A percentile compares a stretch with the other conserved stretches of the same genome.
phyloP scores from a whole-genome alignment of 306 rosid species.

The Rosa multiflora region DNA sequence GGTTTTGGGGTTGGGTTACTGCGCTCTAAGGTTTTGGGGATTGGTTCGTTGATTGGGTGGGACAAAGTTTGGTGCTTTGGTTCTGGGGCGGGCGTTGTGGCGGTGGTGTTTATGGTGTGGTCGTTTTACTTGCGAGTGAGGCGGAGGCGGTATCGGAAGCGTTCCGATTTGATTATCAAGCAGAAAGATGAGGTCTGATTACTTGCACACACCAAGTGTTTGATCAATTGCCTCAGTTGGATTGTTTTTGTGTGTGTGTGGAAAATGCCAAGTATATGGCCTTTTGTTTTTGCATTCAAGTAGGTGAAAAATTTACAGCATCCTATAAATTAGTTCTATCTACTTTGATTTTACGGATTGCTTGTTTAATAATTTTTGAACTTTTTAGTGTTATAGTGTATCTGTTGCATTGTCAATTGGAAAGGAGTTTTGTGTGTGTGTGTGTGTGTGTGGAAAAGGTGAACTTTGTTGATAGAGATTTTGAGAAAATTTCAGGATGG shows the following conservation, averaged over 20 bases:
- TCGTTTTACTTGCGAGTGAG: slow-evolving; percentile 41
- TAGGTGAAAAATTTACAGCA: not conserved
- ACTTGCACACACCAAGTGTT: not conserved
- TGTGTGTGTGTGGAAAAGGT: not conserved
- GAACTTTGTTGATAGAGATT: not conserved
- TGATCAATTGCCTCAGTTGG: not conserved
- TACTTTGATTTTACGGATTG: no score
- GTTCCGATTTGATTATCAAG: slow-evolving; percentile 32
- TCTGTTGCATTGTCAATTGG: not conserved
- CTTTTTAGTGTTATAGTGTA: no score
- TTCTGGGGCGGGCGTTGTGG: slow-evolving; percentile 30
- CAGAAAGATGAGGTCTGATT: slow-evolving; percentile 64
- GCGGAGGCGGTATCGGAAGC: slow-evolving; percentile 29
- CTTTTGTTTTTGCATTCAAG: not conserved
- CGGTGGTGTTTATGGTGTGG: slow-evolving; percentile 34
- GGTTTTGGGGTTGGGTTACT: slow-evolving; percentile 37
- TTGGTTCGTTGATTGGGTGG: slow-evolving; percentile 30
- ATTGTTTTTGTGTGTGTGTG: slow-evolving; percentile 22
- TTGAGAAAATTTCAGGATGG: not conserved
- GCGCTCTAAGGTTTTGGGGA: slow-evolving; percentile 40
- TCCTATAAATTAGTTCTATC: not conserved
- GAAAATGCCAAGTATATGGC: not conserved
- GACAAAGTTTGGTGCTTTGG: slow-evolving; percentile 37
- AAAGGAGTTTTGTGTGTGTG: no score
- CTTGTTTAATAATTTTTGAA: not conserved